A percentile compares a stretch with the other conserved stretches of the same genome.
Evolutionary conservation across 129 eudicot species (phyloP).

Genomic region (Helichrysum umbraculigerum): DNA sequence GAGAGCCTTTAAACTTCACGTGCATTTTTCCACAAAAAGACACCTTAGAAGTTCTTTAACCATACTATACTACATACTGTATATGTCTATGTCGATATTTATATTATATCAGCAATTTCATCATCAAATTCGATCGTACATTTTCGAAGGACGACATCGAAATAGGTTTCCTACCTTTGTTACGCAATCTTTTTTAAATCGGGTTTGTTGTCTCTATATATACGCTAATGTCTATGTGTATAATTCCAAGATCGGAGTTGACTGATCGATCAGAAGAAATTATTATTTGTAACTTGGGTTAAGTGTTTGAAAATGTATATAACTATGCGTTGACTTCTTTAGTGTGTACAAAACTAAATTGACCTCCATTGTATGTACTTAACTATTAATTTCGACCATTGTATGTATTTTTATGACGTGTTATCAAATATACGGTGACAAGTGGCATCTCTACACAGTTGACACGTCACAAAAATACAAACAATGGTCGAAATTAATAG

Average conservation of each 20-base stretch:
- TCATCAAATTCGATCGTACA: constrained; percentile 4
- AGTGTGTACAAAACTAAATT: too few species aligned
- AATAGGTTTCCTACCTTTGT: not conserved
- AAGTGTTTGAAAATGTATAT: too few species aligned
- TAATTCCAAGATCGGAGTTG: not conserved
- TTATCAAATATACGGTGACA: too few species aligned
- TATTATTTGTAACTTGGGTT: not conserved
- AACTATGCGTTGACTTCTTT: too few species aligned
- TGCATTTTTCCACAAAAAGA: constrained; percentile 33
- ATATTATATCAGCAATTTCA: constrained; percentile 16
- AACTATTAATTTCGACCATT: too few species aligned
- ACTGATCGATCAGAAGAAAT: constrained; percentile 7
- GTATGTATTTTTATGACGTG: too few species aligned
- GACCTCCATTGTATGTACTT: too few species aligned
- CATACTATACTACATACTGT: not conserved
- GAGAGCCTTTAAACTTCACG: constrained; percentile 38
- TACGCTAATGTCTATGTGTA: not conserved
- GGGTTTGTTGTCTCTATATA: not conserved
- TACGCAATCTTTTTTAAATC: not conserved
- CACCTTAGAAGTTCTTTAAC: constrained; percentile 26
- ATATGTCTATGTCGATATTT: not conserved
- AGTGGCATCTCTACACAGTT: too few species aligned
- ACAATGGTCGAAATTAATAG: too few species aligned
- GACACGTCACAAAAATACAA: too few species aligned
- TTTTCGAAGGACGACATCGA: constrained; percentile 4